Evolutionary conservation across 805 yeast genomes (phyloP).

Genomic region (Starmerella floricola): DNA sequence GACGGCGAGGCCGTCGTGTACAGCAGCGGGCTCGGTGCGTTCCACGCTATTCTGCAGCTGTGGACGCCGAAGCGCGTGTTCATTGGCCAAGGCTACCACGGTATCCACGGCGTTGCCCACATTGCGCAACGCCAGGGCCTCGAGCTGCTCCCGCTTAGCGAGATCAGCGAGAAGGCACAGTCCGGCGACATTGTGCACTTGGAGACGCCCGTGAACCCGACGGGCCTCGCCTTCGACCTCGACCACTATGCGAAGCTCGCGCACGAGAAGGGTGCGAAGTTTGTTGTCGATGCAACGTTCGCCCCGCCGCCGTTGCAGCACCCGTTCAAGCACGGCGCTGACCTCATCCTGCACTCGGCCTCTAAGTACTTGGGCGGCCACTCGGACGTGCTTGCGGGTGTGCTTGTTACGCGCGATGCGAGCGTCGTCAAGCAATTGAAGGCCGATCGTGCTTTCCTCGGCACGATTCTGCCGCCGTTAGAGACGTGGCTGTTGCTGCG

Average conservation of each 20-base stretch:
- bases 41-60: conserved; percentile 57
- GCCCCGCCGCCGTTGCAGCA: conserved; percentile 87
- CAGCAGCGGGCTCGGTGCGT: conserved; percentile 71
- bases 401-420: conserved; percentile 60
- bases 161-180: conserved; percentile 36
- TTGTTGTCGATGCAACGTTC: conserved; percentile 78
- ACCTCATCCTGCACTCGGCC: conserved; percentile 78
- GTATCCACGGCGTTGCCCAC: conserved; percentile 59
- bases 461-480: conserved; percentile 66
- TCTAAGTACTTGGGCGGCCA: conserved; percentile 93
- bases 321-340: conserved; percentile 74
- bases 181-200: conserved; percentile 64
- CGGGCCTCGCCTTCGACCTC: conserved; percentile 55
- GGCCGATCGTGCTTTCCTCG: conserved; percentile 56
- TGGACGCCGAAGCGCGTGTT: conserved; percentile 63
- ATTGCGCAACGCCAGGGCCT: conserved; percentile 50
- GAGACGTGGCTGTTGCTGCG: conserved; percentile 66
- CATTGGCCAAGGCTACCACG: conserved; percentile 75
- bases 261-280: conserved; percentile 59
- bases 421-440: conserved; percentile 40
- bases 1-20: conserved; percentile 59
- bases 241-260: conserved; percentile 53
- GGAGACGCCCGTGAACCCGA: conserved; percentile 74
- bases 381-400: conserved; percentile 78
- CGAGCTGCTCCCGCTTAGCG: conserved; percentile 24